Evolutionary conservation across 1,284 basidiomycete genomes (phyloP).

Genomic region (Vanrija pseudolonga): DNA sequence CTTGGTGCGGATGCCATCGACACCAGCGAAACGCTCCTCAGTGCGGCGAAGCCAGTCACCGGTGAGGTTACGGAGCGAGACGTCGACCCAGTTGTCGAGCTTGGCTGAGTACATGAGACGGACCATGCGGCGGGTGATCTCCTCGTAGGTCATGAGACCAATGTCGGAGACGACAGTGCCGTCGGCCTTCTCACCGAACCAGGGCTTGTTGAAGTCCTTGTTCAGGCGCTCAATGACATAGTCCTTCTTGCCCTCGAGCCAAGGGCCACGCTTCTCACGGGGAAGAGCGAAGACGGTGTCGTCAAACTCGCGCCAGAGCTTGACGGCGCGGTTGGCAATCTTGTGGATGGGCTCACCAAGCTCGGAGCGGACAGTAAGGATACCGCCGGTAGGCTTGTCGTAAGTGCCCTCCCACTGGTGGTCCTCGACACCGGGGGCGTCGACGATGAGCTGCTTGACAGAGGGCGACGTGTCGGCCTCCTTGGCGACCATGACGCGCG

Average conservation of each 20-base stretch:
- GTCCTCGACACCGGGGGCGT: constrained; percentile 88
- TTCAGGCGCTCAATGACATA: constrained; percentile 91
- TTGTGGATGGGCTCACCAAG: constrained; percentile 99
- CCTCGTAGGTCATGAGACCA: constrained; percentile 97
- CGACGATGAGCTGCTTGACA: constrained; percentile 95
- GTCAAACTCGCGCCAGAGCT: constrained; percentile 98
- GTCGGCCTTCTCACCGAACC: constrained; percentile 94
- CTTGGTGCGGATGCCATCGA: constrained; percentile 70
- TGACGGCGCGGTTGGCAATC: constrained; percentile 92
- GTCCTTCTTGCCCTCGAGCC: constrained; percentile 80
- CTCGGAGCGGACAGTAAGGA: constrained; percentile 95
- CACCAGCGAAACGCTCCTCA: constrained; percentile 95
- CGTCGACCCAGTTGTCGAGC: constrained; percentile 89
- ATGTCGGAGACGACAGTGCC: constrained; percentile 78
- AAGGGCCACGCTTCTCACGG: constrained; percentile 87
- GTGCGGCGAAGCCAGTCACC: constrained; percentile 96
- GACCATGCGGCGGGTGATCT: constrained; percentile 85
- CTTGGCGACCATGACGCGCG: constrained; percentile 96
- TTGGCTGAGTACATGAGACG: constrained; percentile 89
- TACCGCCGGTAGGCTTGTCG: constrained; percentile 87
- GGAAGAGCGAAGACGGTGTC: constrained; percentile 90
- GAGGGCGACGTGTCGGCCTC: constrained; percentile 91
- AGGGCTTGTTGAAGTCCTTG: constrained; percentile 92
- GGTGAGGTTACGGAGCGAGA: constrained; percentile 87
- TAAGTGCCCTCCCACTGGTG: constrained; percentile 94